Evolutionary conservation across 1,284 basidiomycete species (phyloP).

Genomic region (Cryptococcus deneoformans): DNA sequence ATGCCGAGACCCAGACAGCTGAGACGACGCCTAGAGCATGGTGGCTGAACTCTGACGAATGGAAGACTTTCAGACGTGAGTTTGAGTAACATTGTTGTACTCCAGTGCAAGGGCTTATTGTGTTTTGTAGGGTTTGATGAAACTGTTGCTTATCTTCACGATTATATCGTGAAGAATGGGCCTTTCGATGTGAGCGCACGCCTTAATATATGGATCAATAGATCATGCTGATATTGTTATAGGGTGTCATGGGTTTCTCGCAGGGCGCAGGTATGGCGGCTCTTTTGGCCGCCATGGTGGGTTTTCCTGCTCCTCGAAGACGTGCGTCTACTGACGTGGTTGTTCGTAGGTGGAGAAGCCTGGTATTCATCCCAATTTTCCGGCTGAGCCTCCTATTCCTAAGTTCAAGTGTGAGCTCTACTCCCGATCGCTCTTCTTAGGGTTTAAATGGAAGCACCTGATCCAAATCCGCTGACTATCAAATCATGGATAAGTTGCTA

Average conservation of each 20-base stretch:
- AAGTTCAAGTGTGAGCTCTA: constrained; percentile 58
- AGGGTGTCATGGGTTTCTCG: constrained; percentile 84
- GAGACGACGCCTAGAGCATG: constrained; percentile 71
- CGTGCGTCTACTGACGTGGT: neutral
- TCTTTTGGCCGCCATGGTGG: constrained; percentile 67
- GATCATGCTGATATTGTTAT: constrained; percentile 2
- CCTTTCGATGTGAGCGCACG: constrained; percentile 49
- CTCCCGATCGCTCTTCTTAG: neutral
- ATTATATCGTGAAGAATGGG: constrained; percentile 47
- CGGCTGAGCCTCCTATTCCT: constrained; percentile 59
- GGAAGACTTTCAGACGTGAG: constrained; percentile 47
- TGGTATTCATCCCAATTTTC: constrained; percentile 61
- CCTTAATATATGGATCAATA: neutral
- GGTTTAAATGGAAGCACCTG: too few relatives aligned
- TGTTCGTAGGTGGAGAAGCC: constrained; percentile 56
- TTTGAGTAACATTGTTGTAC: neutral
- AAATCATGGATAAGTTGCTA: constrained; percentile 48
- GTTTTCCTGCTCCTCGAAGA: constrained; percentile 20
- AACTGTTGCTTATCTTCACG: constrained; percentile 51
- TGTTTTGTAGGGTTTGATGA: constrained; percentile 60
- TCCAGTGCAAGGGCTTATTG: constrained; percentile 1
- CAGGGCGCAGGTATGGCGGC: constrained; percentile 77
- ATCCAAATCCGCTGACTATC: too few relatives aligned
- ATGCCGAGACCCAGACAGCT: constrained; percentile 56
- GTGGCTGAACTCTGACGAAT: constrained; percentile 63